Base-by-base conservation (phyloP, 441 rosid species). In the Syzygium malaccense region DNA sequence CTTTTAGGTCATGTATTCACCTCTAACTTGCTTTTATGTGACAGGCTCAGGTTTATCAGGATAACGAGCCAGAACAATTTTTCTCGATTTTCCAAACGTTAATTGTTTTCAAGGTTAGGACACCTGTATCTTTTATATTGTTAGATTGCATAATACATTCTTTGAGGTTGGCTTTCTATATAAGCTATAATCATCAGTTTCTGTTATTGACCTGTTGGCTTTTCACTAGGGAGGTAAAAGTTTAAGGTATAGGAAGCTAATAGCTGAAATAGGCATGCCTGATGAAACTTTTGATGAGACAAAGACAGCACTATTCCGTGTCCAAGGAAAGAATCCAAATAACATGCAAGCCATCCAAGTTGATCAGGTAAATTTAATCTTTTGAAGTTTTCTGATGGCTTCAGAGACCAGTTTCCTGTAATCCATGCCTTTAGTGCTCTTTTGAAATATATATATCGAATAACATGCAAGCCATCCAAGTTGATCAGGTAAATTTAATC, bases 301-400 rank as follows among this genome's bases (percentile, higher is more conserved):
- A 87, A 93, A 92, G 88, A 89, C 91, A 14, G 97, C 98, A 60
- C 95, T 97, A 53, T 96, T 96, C 91, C 98, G 96, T 64, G 93
- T 97, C 89, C 99, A 96, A 90, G 99, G 99, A 89, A 94, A 94
- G 79, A 92, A 94, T 89, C 95, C 95, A 10, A 91, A 91, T 71
- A 94, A 92, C 92, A 94, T 96, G 98, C 99, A 96, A 91, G 99
- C 98, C 13, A 92, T 97, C 91, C 99, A 97, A 95, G 97, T 97
- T 91, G 96, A 96, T 84, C 93, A 89, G 87, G 99, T 96, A 94
- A 92, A 92, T 92, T 89, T 62, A 62, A 86, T 84, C 41, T 86
- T 80, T 83, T 79, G 87, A 86, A 86, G 85, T 87, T 83, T 66
- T 85, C 48, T 37, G 14, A 87, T 79, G 51, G 86, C 48, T 37